Evolutionary conservation across 805 yeast species (phyloP), one percentile per base, ranked within the genome.

Genomic region (Nakazawaea peltata): DNA sequence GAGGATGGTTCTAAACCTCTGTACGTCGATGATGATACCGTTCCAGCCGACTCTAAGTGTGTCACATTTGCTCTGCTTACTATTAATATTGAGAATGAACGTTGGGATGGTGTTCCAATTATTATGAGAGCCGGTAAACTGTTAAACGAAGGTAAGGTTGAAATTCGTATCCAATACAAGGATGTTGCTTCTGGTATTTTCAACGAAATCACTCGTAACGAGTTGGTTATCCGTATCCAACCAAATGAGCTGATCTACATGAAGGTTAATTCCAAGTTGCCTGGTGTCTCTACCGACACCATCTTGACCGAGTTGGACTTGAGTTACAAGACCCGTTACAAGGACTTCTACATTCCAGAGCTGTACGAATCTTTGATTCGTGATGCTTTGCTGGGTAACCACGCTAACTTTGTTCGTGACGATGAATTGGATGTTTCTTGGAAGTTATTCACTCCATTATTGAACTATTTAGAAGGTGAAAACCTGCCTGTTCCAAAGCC

Each of bases 91-190:
- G 69, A 77, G 51, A 92, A 88, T 59, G 97, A 92, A 62, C 77
- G 97, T 55, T 92, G 98, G 98, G 92, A 83, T 44, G 97, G 97
- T 51, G 97, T 92, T 30, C 98, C 98, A 37, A 76, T 92, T 53
- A 80, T 92, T 35, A 68, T 92, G 68, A 76, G 95, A 64, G 98
- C 97, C 12, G 98, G 98, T 53, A 92, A 92, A 65, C 96, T 97
- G n/a, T 67, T 92, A 41, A 86, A 90, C 57, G 88, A 81, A 52
- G 82, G 90, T 41, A 87, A 87, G 69, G 98, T 92, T 33, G 98
- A 92, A 66, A 81, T 92, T 44, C 75, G 97, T 59, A 66, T 92
- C 42, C 97, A 92, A 67, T 90, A 82, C 65, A 85, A 80, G 63
- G 81, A 81, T 29, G 94, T 82, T 32, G 81, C 88, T 14, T 69